phyloP scores from a whole-genome alignment of 2,329 filamentous ascomycete genomes.

The Trichophyton mentagrophytes region DNA sequence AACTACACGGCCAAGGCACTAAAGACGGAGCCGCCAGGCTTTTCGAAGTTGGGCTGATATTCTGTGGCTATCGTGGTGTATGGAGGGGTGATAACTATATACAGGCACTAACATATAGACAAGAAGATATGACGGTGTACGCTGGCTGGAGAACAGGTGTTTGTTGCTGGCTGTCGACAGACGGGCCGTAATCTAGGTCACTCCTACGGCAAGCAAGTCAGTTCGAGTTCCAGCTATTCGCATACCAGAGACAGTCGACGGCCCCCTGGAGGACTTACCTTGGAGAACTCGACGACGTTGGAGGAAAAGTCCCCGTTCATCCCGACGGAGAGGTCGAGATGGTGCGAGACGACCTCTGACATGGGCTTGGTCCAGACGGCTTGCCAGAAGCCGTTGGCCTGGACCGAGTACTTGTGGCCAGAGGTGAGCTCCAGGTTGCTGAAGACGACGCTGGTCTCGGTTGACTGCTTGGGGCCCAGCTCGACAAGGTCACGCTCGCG shows the following conservation, averaged over 20 bases:
- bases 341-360: constrained; percentile 16
- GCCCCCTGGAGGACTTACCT: constrained; percentile 2
- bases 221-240: background rate
- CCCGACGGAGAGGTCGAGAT: constrained; percentile 15
- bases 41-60: background rate
- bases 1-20: constrained; percentile 1
- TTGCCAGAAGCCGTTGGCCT: constrained; percentile 26
- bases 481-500: constrained; percentile 21
- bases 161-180: no score
- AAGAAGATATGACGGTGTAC: background rate
- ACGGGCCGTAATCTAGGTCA: background rate
- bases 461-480: constrained; percentile 17
- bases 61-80: background rate
- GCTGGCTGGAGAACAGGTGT: no score
- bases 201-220: background rate
- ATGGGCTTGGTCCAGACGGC: constrained; percentile 21
- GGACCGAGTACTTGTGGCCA: constrained; percentile 23
- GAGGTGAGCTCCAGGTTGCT: constrained; percentile 18
- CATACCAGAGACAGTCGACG: no score
- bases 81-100: background rate
- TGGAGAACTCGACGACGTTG: constrained; percentile 12
- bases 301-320: constrained; percentile 18
- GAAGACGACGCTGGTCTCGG: constrained; percentile 18
- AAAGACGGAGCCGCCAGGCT: background rate
- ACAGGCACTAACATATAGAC: background rate